Base-by-base conservation (phyloP, 345 rosid species). In the Citrus trifoliata region DNA sequence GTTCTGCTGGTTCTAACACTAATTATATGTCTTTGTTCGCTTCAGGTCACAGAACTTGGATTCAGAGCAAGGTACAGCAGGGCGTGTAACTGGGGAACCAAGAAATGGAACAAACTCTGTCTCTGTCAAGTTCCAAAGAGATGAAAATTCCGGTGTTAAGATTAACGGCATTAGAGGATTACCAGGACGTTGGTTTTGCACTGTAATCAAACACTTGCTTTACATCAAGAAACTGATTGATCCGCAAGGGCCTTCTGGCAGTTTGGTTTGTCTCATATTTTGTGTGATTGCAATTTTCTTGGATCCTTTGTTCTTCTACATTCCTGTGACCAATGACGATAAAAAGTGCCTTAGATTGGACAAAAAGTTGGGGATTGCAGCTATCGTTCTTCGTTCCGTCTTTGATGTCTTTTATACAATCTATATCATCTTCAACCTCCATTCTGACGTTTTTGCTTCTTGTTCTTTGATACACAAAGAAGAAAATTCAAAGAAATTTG, bases 241-340 rank as follows among this genome's bases (percentile, higher is more conserved):
- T 0, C 71, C 71, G 24, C 55, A 13, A n/a, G 6, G 55, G 4
- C 71, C 55, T 19, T n/a, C 13, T 12, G 30, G 32, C 19, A 38
- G 6, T 24, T 68, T 27, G 55, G 42, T 38, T 68, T 38, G 10
- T 38, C 53, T 68, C 5, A 40, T 40, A 35, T 37, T 40, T 19
- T 66, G 70, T 66, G 70, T 66, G 70, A 33, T 9, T 63, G 67
- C 67, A 63, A 16, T 76, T 6, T 76, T 30, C 7, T 21, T 65
- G 14, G 80, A 81, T 73, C 81, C 77, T 55, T 72, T 73, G 37
- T 71, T 78, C 71, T 78, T 64, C 24, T 72, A 71, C 30, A 14
- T 66, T 22, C 77, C 73, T 7, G 78, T 67, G n/a, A 51, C 46
- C n/a, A 42, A 67, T n/a, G 63, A 59, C 8, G 55, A 67, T 24